Percentiles rank a stretch among this genome's conserved stretches.
Evolutionary conservation across 176 grass and related monocot species (phyloP).

Genomic region (Neostapfia colusana): DNA sequence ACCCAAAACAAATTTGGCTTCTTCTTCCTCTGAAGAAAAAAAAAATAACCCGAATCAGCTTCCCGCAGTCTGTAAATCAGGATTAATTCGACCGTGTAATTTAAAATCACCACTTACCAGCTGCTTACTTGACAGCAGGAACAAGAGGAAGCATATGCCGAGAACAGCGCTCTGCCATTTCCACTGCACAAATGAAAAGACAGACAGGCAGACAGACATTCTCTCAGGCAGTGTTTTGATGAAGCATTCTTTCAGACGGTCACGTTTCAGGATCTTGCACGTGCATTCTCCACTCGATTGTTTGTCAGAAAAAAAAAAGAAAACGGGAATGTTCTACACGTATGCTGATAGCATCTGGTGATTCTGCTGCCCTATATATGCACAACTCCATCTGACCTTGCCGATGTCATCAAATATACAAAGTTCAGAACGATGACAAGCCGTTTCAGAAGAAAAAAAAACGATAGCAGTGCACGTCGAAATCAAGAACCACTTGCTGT

Average conservation of each 20-base stretch:
- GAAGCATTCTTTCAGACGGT: background rate
- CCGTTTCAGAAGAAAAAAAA: background rate
- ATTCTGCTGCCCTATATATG: background rate
- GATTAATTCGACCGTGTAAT: background rate
- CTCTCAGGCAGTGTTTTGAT: no score
- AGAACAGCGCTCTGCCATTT: conserved; percentile 84
- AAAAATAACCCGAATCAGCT: conserved; percentile 1
- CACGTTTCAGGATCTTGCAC: conserved; percentile 31
- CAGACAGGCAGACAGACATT: conserved; percentile 8
- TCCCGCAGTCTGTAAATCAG: background rate
- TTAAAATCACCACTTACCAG: conserved; percentile 62
- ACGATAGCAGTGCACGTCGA: background rate
- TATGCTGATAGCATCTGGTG: background rate
- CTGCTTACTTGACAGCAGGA: conserved; percentile 59
- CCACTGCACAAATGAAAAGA: conserved; percentile 63
- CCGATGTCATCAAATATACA: background rate
- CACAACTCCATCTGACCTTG: background rate
- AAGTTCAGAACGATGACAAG: background rate
- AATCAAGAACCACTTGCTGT: background rate
- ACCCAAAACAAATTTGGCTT: conserved; percentile 80
- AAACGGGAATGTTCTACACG: background rate
- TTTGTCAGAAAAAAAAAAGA: background rate
- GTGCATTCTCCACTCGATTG: conserved; percentile 17
- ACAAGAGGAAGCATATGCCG: conserved; percentile 69
- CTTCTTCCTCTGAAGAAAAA: conserved; percentile 72